Evolutionary conservation across 2,329 filamentous ascomycete genomes (phyloP), one percentile per base, ranked within the genome.

Genomic region (Cytospora piceae): DNA sequence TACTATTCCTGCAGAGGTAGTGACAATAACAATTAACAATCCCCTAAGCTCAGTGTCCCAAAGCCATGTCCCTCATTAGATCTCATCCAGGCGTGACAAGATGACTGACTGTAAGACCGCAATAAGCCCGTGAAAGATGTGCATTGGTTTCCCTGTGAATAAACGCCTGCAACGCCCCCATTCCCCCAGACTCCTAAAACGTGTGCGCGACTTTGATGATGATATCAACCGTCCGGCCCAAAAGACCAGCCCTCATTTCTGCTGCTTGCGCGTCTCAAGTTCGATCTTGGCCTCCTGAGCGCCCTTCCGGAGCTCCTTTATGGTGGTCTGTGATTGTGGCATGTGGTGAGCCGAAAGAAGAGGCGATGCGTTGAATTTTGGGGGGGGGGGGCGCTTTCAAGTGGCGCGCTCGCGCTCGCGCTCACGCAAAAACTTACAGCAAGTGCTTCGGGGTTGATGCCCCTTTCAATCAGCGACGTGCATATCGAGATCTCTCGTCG

Each of bases 391-490:
- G 32, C 8, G 32, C 32, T 34, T 34, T 34, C 6, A 39, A 46
- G 22, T 60, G 61, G 27, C 27, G 27, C 27, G 27, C 27, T 29
- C 70, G 22, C 49, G 24, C 12, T 52, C 22, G 22, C 4, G 42
- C 31, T 17, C 11, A 24, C 27, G n/a, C 34, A 22, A 15, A 57
- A 27, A 73, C 92, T 74, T 84, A 98, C 95, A 29, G 94, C 94
- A 37, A 99, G 82, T 1, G 94, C 95, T 76, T 98, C 94, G 0
- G 95, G 95, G 74, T 97, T 97, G 34, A 98, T 93, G 17, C 95
- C 95, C 74, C 97, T 97, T 79, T 99, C 95, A 72, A 99, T 96
- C 77, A 99, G 86, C 62, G 93, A 97, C 67, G 98, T 94, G 78
- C 95, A 99, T 69, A 97, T 92, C 3, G 94, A 97, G 22, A 99